Base-by-base conservation (phyloP, 176 grass and related monocot species). In the Themeda triandra region DNA sequence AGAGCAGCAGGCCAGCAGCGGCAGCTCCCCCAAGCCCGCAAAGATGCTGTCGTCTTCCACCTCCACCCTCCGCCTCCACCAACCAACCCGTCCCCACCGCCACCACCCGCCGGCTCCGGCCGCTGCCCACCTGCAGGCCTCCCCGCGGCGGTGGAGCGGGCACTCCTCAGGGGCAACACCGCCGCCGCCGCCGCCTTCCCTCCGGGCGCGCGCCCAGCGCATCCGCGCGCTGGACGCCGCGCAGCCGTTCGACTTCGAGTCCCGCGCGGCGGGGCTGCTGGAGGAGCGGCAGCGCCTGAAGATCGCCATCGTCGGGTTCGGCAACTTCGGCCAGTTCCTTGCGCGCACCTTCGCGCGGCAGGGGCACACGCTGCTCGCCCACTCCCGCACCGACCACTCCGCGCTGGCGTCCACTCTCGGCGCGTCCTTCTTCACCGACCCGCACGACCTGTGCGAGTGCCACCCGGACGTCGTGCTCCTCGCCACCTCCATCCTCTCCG, bases 261-360 rank as follows among this genome's bases (percentile, higher is more conserved):
- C 91, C 60, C 77, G 81, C n/a, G 86, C 25, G 9, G 85, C 84
- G 56, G 82, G 84, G 33, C 80, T 89, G 13, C 78, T 86, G 51
- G 87, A 92, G 63, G 87, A 87, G 63, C 83, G 77, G 6, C 78
- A 83, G 42, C 87, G 82, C n/a, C 94, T 97, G n/a, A 97, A 97
- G 79, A 97, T 97, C 85, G 94, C 94, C 70, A 87, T 97, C 80
- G 81, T 97, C 10, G 94, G 94, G 21, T 97, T 94, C 81, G 94
- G 94, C 33, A 97, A 97, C 25, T 97, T 94, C 77, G 94, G 92
- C 0, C 94, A 94, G 76, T 97, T 94, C 77, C 86, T 97, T 7
- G 84, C 86, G 10, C 92, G 87, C 54, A 82, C 83, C 24, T 91
- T 97, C 77, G 86, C 80, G 66, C 79, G 79, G 41, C 94, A 97